Base-by-base conservation (phyloP, 2,329 filamentous ascomycete genomes). In the Microsporum audouinii region DNA sequence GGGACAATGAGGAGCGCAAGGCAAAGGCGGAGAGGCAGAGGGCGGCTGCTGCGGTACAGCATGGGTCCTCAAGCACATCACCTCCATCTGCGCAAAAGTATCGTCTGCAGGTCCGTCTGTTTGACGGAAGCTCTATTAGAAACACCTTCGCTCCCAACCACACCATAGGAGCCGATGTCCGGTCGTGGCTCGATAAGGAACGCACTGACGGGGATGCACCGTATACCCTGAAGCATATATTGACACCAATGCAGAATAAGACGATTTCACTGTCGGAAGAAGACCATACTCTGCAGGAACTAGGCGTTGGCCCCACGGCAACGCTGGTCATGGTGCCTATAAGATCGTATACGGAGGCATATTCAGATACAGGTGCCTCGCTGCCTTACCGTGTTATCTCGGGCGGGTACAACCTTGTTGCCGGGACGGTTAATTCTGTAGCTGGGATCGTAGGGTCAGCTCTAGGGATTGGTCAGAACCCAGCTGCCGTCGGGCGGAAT, bases 151-250 rank as follows among this genome's bases (percentile, higher is more conserved):
- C 83, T 8, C 83, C 84, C 27, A 76, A 77, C 1, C 78, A 82
- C 5, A 88, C 82, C 0, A 79, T 96, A 2, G 73, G 77, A 5
- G 77, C 72, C 5, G 82, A 89, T 49, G 85, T 97, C 0, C 82
- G 92, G 5, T 75, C 78, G 5, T 96, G 90, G 88, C 81, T 97
- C 5, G 88, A 92, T 60, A 77, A 80, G 61, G 78, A 82, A 39
- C 78, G 83, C 64, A 77, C 72, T 8, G 81, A 83, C 49, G 77
- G 80, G 23, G 77, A 80, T 34, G 71, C 79, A 10, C 88, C 90
- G 0, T 97, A 91, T 72, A 87, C 82, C 10, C 91, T 97, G 75
- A 90, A 91, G 69, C 84, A 95, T 56, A 85, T 96, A 39, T 79
- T 95, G 1, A 86, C 88, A 0, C 91, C 91, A 0, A 76, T 84